A percentile compares a stretch with the other conserved stretches of the same genome.
Conservation (phyloP, 371 early-diverging fungal genomes). For the Nematocida ironsii region DNA sequence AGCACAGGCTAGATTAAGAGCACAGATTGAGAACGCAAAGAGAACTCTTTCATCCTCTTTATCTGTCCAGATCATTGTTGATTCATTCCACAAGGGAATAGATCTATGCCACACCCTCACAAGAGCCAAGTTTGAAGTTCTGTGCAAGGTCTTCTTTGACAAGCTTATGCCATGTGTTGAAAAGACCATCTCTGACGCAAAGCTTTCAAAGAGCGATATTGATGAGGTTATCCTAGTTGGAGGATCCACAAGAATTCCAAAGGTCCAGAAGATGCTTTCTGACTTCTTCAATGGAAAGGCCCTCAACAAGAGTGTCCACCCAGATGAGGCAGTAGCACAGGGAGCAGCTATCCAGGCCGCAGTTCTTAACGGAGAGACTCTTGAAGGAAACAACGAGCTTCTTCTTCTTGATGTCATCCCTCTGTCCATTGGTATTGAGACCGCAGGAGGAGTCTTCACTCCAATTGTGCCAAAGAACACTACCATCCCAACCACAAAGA, state of each 20-base stretch:
- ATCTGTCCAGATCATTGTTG: constrained; percentile 80
- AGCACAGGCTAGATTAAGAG: constrained; percentile 81
- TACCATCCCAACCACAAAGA: constrained; percentile 81
- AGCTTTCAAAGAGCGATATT: constrained; percentile 71
- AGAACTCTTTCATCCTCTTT: constrained; percentile 82
- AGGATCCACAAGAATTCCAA: constrained; percentile 98
- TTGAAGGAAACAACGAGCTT: constrained; percentile 35
- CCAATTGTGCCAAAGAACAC: constrained; percentile 83
- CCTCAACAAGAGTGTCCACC: constrained; percentile 90
- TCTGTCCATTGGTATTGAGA: constrained; percentile 83
- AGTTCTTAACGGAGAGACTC: constrained; percentile 77
- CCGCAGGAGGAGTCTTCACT: constrained; percentile 90
- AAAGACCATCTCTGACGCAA: constrained; percentile 74
- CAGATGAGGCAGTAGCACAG: constrained; percentile 92
- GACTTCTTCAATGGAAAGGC: constrained; percentile 95
- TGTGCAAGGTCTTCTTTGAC: constrained; percentile 86
- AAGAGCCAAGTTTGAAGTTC: constrained; percentile 91
- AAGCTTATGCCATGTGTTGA: constrained; percentile 86
- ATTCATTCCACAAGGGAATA: constrained; percentile 73
- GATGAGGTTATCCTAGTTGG: constrained; percentile 95
- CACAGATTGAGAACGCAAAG: constrained; percentile 84
- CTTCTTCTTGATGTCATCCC: constrained; percentile 80
- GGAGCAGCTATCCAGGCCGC: constrained; percentile 96
- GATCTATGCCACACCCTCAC: constrained; percentile 87
- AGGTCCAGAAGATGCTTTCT: constrained; percentile 89